Evolutionary conservation across 345 rosid genomes (phyloP).

Genomic region (Anastatica hierochuntica): DNA sequence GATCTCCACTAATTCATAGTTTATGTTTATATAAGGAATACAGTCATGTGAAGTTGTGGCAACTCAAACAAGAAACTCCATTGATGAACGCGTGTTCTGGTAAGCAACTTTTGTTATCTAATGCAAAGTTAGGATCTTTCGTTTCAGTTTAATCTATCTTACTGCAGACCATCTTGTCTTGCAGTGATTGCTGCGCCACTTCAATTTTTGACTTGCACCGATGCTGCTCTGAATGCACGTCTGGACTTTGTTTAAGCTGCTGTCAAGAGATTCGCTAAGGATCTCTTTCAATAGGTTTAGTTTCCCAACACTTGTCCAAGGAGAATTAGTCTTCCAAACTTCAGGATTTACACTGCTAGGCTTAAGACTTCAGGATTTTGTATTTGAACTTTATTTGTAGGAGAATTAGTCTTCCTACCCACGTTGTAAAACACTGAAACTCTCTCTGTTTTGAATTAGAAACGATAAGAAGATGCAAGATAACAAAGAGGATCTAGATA

Average conservation of each 20-base stretch:
- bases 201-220: neutral
- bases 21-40: neutral
- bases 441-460: too few relatives aligned
- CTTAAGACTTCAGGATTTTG: too few relatives aligned
- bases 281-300: too few relatives aligned
- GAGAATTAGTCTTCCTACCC: too few relatives aligned
- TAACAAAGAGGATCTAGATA: too few relatives aligned
- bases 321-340: too few relatives aligned
- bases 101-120: neutral
- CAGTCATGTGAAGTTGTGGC: neutral
- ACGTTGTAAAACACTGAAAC: too few relatives aligned
- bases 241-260: neutral
- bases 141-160: neutral
- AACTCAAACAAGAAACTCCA: neutral
- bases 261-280: neutral
- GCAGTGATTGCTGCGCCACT: neutral
- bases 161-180: neutral
- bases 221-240: neutral
- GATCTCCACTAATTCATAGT: neutral
- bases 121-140: neutral
- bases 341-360: too few relatives aligned
- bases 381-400: too few relatives aligned
- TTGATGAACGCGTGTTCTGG: neutral
- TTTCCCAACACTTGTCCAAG: too few relatives aligned
- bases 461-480: too few relatives aligned